phyloP scores from a whole-genome alignment of 768 basidiomycete genomes.

The Lentinus tigrinus region DNA sequence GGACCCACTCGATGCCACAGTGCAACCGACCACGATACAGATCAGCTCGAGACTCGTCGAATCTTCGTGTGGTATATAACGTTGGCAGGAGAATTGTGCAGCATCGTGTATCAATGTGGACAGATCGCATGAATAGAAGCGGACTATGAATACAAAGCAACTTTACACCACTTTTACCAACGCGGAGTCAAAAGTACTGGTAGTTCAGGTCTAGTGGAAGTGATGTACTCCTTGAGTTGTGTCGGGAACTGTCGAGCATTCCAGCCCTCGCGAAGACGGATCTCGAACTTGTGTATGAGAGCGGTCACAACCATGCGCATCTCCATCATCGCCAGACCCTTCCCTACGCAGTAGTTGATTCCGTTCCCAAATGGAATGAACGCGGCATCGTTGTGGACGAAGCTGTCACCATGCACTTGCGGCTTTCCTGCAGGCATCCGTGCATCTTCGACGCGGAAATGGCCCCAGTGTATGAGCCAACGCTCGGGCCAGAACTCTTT shows the following conservation, averaged over 20 bases:
- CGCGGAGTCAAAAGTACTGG: conserved; percentile 6
- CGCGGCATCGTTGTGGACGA: conserved; percentile 27
- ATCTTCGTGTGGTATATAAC: too few species aligned
- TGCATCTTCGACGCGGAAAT: neutral
- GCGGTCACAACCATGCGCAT: conserved; percentile 29
- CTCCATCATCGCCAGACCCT: conserved; percentile 40
- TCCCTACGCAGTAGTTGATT: conserved; percentile 49
- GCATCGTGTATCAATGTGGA: too few species aligned
- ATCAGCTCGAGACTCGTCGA: too few species aligned
- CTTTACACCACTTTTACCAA: too few species aligned
- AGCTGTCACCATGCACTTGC: neutral
- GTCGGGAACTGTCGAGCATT: conserved; percentile 26
- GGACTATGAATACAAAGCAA: too few species aligned
- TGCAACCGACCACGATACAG: too few species aligned
- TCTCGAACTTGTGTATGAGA: conserved; percentile 34
- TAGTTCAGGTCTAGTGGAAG: conserved; percentile 26
- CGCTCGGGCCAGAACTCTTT: conserved; percentile 43
- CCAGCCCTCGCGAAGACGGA: conserved; percentile 29
- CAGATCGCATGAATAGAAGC: too few species aligned
- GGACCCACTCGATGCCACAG: too few species aligned
- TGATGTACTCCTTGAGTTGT: conserved; percentile 29
- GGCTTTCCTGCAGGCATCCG: neutral
- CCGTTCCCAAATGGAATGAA: conserved; percentile 47
- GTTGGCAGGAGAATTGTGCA: too few species aligned
- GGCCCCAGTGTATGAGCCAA: conserved; percentile 32